Base-by-base conservation (phyloP, 768 basidiomycete genomes). In the Lentinula sp. region DNA sequence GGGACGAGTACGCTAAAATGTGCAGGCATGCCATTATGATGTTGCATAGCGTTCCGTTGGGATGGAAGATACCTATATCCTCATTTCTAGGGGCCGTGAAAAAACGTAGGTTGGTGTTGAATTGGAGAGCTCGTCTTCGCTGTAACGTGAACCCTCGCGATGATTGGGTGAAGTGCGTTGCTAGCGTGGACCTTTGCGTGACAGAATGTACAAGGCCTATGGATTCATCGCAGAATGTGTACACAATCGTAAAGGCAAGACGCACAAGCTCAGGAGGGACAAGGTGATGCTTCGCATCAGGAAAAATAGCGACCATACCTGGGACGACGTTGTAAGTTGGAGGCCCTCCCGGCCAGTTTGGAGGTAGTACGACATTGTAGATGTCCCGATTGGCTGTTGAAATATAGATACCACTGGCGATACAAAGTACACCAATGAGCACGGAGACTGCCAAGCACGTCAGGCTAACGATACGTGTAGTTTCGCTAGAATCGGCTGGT, bases 141-240 rank as follows among this genome's bases (percentile, higher is more conserved):
- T 23, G 2, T 48, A 48, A 4, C 16, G 46, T 7, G 21, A 48
- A 48, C n/a, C 46, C 46, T 23, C 21, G 46, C 9, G 46, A 48
- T 48, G 21, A 48, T 23, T 48, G 18, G 9, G 46, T 48, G 8
- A n/a, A 48, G 21, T 48, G 46, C 21, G 46, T 48, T 3, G 46
- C 46, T 23, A 48, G 46, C 46, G 46, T 48, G 7, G 46, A 48
- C 46, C 46, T 48, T 23, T 48, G 46, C 1, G 71, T 64, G 40
- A 71, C 65, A 48, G 60, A 63, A n/a, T 73, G 71, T 10, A 64
- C 65, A 15, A 68, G 66, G 3, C 71, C 72, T 6, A 64, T 73
- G 2, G 71, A 63, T 37, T 73, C 71, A 11, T 69, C 72, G 32
- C 71, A 72, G 4, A 61, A 40, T 0, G 67, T 61, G 39, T 72